Base-by-base conservation (phyloP, 495 filamentous ascomycete species). In the Talaromyces liani region DNA sequence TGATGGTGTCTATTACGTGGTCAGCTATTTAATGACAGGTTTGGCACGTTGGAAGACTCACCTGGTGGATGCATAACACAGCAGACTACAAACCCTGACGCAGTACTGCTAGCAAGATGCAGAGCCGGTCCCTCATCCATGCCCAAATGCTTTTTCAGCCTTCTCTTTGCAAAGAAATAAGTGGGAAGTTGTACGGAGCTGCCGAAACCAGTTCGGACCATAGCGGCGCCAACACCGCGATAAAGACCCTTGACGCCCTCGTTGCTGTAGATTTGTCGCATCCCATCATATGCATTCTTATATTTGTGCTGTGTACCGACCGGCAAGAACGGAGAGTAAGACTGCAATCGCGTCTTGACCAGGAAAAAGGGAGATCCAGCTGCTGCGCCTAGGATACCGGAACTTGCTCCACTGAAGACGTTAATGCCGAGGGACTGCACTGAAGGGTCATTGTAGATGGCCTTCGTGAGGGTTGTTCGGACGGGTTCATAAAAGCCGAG, bases 401-500 rank as follows among this genome's bases (percentile, higher is more conserved):
- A 93, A 3, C 85, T 75, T 6, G 94, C 94, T 65, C 94, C 94
- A 53, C 89, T 86, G 69, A 97, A 88, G 78, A 99, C 89, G 73
- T 99, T 99, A 76, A 96, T 84, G 18, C 85, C 88, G 57, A 98
- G 79, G 65, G 87, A 93, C 72, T 98, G 94, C 22, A 86, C 82
- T 7, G 78, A 79, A 8, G 85, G 68, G 72, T 97, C 90, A 61
- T 82, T 80, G 77, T 90, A 90, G 49, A 96, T 69, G 24, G 83
- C 73, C 3, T 72, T 79, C 14, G 91, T 89, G 45, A 95, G 61
- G 22, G 76, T 77, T 16, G 80, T 76, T 65, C 94, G 91, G 70
- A 98, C 84, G 1, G 94, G 94, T 75, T 99, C 94, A 80, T 99
- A 99, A 81, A 99, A 97, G 41, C 94, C 93, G 12, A 99, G 79